Evolutionary conservation across 345 rosid species (phyloP), one percentile per base, ranked within the genome.

Genomic region (Hypericum androsaemum): DNA sequence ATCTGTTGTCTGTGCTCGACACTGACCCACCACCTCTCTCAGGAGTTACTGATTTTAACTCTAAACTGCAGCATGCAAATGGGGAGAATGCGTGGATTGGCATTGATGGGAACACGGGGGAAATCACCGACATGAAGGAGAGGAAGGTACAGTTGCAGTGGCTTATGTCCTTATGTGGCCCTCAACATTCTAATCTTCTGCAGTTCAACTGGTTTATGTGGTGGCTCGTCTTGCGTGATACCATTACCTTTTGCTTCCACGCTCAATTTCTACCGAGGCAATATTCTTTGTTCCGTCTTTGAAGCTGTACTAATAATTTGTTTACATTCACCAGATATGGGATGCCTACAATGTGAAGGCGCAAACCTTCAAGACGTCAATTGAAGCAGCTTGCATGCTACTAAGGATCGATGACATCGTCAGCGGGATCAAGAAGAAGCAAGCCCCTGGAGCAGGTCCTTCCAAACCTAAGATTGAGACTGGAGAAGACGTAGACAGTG

Each of bases 51-150:
- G 32, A 22, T 56, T 14, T 32, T 12, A 17, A 54, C 5, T 22
- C 32, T 22, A 22, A 15, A 22, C 1, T 56, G 43, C 63, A 90
- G 96, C 98, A 90, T 48, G 98, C 98, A 47, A 90, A 79, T 70
- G 96, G 98, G 22, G 96, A 90, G 65, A 87, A 90, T 71, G 95
- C 98, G 43, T 90, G 98, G 96, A 68, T 67, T 16, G 98, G 96
- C 75, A 87, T 90, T 11, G 95, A 87, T 41, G 98, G 98, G 32
- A 87, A 78, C 68, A 76, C 95, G 2, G 98, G 98, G 60, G 96
- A 77, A 51, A 75, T 90, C 53, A 63, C 86, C 51, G 95, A 90
- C 78, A 81, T 84, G 98, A 87, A 84, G 71, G 96, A 87, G 65
- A 63, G 61, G 47, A 82, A 90, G 88, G 98, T 78, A 72, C 43